These are phyloP conservation scores for Vitrella brassicaformis DNA, from an alignment of 73 alveolate species.

Conservation along the genomic window DNA sequence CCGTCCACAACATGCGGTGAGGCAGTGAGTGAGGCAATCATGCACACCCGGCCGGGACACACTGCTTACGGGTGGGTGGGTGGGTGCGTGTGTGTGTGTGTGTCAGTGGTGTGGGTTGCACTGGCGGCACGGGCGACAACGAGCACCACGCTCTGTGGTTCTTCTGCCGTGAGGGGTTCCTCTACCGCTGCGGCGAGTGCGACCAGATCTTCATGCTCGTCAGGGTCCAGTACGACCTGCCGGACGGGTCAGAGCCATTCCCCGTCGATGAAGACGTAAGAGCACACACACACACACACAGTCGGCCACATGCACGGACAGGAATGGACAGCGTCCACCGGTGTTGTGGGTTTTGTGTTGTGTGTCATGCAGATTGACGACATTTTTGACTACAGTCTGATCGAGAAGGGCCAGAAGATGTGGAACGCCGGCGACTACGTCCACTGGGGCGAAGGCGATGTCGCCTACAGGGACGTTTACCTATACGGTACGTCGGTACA, in stretches of 20 bases:
- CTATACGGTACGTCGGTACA: not conserved
- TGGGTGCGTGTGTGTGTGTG: not conserved
- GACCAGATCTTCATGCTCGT: slow-evolving; percentile 40
- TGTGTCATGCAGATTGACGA: slow-evolving; percentile 30
- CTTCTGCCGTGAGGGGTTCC: slow-evolving; percentile 35
- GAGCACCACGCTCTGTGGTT: slow-evolving; percentile 32
- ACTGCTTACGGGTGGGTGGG: not conserved
- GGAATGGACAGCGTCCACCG: not conserved
- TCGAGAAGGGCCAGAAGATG: slow-evolving; percentile 27
- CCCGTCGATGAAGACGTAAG: not conserved
- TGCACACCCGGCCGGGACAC: not conserved
- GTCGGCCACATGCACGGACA: not conserved
- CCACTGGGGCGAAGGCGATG: slow-evolving; percentile 10
- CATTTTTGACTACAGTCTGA: slow-evolving; percentile 11
- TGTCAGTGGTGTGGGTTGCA: slow-evolving; percentile 15
- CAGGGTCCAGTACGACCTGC: slow-evolving; percentile 28
- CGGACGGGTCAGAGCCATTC: slow-evolving; percentile 7
- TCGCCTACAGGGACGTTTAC: not conserved
- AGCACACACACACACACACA: not conserved
- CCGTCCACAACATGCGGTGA: slow-evolving; percentile 25
- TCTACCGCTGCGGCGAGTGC: slow-evolving; percentile 34
- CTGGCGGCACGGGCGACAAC: slow-evolving; percentile 32
- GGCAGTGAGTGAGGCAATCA: not conserved
- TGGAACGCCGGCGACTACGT: slow-evolving; percentile 31
- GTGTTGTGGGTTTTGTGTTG: slow-evolving; percentile 14